phyloP scores from a whole-genome alignment of 345 rosid genomes.

The Cardamine chenopodiifolia region DNA sequence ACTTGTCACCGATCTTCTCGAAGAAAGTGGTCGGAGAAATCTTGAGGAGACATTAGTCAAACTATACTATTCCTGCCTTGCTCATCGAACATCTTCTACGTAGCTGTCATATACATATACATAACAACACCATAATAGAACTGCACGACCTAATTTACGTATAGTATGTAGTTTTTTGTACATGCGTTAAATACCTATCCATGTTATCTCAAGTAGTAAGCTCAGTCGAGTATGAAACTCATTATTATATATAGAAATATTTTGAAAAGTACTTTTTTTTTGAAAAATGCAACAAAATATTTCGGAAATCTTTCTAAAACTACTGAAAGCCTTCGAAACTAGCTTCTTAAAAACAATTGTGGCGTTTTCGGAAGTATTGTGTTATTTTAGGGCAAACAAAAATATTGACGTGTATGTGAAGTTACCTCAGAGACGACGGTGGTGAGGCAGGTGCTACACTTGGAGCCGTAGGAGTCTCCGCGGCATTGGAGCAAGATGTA shows the following conservation, averaged over 20 bases:
- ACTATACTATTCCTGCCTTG: conserved; percentile 52
- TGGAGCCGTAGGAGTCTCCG: conserved; percentile 19
- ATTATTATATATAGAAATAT: neutral
- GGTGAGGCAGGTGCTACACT: conserved; percentile 22
- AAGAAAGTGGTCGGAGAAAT: conserved; percentile 48
- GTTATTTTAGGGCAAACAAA: neutral
- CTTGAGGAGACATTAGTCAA: conserved; percentile 60
- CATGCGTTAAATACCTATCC: neutral
- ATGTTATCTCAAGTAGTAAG: neutral
- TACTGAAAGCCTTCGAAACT: neutral
- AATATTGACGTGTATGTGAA: neutral
- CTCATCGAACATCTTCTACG: conserved; percentile 47
- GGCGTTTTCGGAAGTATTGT: neutral
- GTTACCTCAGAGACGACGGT: conserved; percentile 25
- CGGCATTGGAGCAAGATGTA: conserved; percentile 22
- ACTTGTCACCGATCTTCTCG: conserved; percentile 49
- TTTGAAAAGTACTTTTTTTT: too few relatives aligned
- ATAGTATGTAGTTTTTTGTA: neutral
- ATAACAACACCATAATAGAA: neutral
- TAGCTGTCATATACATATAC: conserved; percentile 39
- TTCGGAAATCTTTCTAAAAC: neutral
- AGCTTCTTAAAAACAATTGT: neutral
- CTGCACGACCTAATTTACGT: neutral
- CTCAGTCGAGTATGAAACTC: neutral
- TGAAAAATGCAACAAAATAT: too few relatives aligned